phyloP scores from a whole-genome alignment of 2,329 filamentous ascomycete genomes.

The Fusarium pseudonygamai region DNA sequence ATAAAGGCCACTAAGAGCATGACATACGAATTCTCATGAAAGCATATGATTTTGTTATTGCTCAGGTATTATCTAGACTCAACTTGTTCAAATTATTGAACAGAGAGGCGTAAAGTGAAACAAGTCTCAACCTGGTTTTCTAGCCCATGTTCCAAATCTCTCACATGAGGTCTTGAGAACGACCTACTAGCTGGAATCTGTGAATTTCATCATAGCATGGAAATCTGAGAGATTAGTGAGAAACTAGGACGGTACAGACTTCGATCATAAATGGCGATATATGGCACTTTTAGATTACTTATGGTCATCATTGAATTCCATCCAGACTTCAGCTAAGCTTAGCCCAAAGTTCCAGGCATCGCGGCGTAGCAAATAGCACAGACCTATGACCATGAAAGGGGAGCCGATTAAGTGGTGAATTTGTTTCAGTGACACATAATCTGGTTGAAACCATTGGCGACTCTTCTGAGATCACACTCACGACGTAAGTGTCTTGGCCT shows the following conservation, averaged over 20 bases:
- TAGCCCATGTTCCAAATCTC: background rate
- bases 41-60: background rate
- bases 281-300: background rate
- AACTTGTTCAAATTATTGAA: background rate
- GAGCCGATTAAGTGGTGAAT: background rate
- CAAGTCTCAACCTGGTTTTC: background rate
- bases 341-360: background rate
- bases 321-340: background rate
- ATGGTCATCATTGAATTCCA: background rate
- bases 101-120: background rate
- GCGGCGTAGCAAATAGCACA: background rate
- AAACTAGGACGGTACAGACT: background rate
- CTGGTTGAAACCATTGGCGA: background rate
- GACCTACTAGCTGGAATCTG: background rate
- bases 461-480: background rate
- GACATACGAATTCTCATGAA: constrained; percentile 1
- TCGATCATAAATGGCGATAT: background rate
- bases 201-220: too few species aligned
- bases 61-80: background rate
- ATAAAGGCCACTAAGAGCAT: constrained; percentile 34
- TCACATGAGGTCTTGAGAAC: background rate
- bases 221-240: background rate
- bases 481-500: background rate
- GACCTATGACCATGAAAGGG: background rate
- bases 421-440: background rate